Evolutionary conservation across 2,329 filamentous ascomycete species (phyloP).

Genomic region (Bipolaris zeicola): DNA sequence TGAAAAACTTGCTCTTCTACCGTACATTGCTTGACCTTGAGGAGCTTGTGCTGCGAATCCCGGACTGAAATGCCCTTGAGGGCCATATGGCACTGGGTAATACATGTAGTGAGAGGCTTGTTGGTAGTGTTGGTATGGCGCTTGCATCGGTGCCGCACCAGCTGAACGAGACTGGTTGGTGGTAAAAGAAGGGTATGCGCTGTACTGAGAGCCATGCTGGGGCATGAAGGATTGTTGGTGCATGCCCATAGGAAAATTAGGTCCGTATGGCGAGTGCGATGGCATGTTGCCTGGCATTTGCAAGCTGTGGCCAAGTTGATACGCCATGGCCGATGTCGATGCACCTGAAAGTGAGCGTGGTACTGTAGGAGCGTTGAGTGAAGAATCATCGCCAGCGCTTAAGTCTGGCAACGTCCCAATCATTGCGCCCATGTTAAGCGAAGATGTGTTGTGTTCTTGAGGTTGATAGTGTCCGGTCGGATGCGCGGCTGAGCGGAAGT

Average conservation of each 20-base stretch:
- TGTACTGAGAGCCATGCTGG: slow-evolving; percentile 31
- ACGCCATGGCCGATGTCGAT: slow-evolving; percentile 49
- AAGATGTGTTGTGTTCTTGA: slow-evolving; percentile 34
- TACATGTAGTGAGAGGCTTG: slow-evolving; percentile 45
- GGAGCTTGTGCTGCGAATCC: slow-evolving; percentile 32
- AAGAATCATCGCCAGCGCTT: slow-evolving; percentile 23
- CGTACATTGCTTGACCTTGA: slow-evolving; percentile 36
- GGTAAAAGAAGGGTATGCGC: slow-evolving; percentile 31
- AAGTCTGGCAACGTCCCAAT: slow-evolving; percentile 46
- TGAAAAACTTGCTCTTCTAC: slow-evolving; percentile 36
- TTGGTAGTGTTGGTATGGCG: slow-evolving; percentile 38
- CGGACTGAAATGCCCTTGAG: slow-evolving; percentile 35
- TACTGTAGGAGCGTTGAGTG: slow-evolving; percentile 26
- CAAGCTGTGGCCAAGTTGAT: slow-evolving; percentile 48
- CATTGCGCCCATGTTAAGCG: slow-evolving; percentile 48
- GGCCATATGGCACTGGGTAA: slow-evolving; percentile 42
- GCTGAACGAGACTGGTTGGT: slow-evolving; percentile 34
- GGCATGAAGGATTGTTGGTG: slow-evolving; percentile 39
- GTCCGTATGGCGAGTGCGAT: slow-evolving; percentile 34
- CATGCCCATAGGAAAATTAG: slow-evolving; percentile 32
- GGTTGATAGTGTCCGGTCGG: slow-evolving; percentile 28
- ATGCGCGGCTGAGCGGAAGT: slow-evolving; percentile 37
- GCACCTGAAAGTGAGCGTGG: slow-evolving; percentile 46
- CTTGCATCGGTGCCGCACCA: slow-evolving; percentile 29
- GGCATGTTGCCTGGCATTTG: slow-evolving; percentile 39